Base-by-base conservation (phyloP, 2,329 filamentous ascomycete genomes). In the Chrysoporthe austroafricana region DNA sequence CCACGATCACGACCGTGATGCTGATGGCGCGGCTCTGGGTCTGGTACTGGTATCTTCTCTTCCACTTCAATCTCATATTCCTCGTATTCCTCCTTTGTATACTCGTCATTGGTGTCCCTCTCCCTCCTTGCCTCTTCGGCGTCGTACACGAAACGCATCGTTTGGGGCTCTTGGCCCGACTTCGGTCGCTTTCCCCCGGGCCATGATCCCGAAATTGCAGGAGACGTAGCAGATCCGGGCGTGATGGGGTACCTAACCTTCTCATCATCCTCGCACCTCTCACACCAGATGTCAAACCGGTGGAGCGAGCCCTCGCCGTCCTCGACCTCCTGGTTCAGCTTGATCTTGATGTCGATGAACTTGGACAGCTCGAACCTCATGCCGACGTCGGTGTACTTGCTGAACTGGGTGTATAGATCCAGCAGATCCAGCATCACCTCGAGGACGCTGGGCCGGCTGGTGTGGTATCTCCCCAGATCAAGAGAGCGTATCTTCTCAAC, bases 341-440 rank as follows among this genome's bases (percentile, higher is more conserved):
- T 85, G 71, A 98, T 97, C 76, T 96, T 93, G 73, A 96, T 89
- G 71, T 91, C 88, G 75, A 98, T 92, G 76, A 97, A 95, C 64
- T 86, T 86, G 72, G 95, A 90, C 56, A 95, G 84, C 59, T 90
- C 87, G 78, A 93, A 91, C 60, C 86, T 82, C 18, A 86, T 83
- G 7, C 94, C 94, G 26, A 97, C 83, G 62, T 90, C 88, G 44
- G 94, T 97, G 63, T 85, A 84, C 72, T 88, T 86, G 65, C 88
- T 88, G 76, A 96, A 91, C 75, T 97, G 92, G 0, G 93, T 96
- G 78, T 97, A 98, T 2, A 98, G 86, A 75, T 99, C 95, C 36
- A 98, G 85, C 0, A 97, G 84, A 75, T 98, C 96, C 50, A 97
- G 88, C 73, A 97, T 87, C 0, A 93, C 95, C 83, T 98, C 95